Conservation (phyloP, 1,284 basidiomycete genomes). For the Sporisorium scitamineum region DNA sequence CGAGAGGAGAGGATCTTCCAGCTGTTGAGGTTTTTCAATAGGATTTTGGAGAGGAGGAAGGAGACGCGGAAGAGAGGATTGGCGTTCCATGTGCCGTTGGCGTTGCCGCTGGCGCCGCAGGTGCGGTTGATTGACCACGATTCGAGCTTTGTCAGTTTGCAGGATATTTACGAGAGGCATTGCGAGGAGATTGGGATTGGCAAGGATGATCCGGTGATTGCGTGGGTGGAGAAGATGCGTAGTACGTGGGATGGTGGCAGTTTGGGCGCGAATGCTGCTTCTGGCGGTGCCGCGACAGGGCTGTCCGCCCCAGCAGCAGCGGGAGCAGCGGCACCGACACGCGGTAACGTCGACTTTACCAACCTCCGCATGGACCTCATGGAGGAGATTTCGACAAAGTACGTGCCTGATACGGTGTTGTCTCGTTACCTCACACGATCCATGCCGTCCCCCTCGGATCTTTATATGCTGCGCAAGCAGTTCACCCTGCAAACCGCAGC, state of each 20-base stretch:
- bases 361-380: constrained; percentile 86
- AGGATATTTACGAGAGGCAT: constrained; percentile 93
- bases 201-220: constrained; percentile 81
- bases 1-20: constrained; percentile 94
- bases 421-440: constrained; percentile 89
- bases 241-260: constrained; percentile 56
- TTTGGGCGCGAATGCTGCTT: not conserved
- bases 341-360: constrained; percentile 74
- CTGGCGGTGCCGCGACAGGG: not conserved
- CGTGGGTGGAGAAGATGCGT: constrained; percentile 68
- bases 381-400: constrained; percentile 89
- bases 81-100: constrained; percentile 88
- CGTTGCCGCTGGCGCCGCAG: constrained; percentile 85
- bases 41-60: constrained; percentile 76
- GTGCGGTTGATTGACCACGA: constrained; percentile 92
- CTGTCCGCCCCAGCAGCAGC: not conserved
- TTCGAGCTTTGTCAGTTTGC: constrained; percentile 87
- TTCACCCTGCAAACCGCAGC: constrained; percentile 91
- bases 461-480: constrained; percentile 98
- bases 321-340: constrained; percentile 6
- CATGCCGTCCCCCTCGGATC: constrained; percentile 85
- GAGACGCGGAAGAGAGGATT: constrained; percentile 93
- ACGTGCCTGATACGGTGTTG: constrained; percentile 89
- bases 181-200: constrained; percentile 82
- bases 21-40: constrained; percentile 90